These are phyloP conservation scores for Kodamaea plutei DNA, from an alignment of 1,139 yeast genomes.

Conservation along the genomic window DNA sequence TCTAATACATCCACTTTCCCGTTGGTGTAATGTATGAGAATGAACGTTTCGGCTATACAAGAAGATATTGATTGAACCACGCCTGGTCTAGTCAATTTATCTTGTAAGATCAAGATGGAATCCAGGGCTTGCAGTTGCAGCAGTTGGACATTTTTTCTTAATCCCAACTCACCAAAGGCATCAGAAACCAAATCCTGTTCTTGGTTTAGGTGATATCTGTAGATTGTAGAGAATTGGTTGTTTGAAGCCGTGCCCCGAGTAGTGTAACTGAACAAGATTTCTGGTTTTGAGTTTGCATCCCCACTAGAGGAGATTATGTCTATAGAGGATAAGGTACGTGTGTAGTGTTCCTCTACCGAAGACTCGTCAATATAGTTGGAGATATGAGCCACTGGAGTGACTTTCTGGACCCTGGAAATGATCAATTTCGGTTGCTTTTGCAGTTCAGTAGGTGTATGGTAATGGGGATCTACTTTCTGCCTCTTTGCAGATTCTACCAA, in stretches of 20 bases:
- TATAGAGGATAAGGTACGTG: constrained; percentile 20
- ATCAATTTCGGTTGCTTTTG: constrained; percentile 26
- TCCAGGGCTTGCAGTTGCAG: constrained; percentile 6
- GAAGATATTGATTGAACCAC: constrained; percentile 19
- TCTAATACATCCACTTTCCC: constrained; percentile 44
- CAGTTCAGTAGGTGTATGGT: constrained; percentile 46
- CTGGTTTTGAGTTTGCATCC: constrained; percentile 30
- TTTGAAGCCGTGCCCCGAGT: constrained; percentile 17
- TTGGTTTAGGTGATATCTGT: constrained; percentile 34
- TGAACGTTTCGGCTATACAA: constrained; percentile 21
- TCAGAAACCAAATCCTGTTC: constrained; percentile 24
- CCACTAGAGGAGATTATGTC: constrained; percentile 43
- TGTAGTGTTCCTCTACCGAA: neutral
- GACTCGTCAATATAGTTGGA: constrained; percentile 7
- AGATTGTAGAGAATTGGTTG: constrained; percentile 25
- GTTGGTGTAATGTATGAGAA: constrained; percentile 29
- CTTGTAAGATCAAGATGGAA: constrained; percentile 19
- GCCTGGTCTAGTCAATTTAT: constrained; percentile 21
- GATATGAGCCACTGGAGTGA: constrained; percentile 23
- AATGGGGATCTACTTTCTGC: constrained; percentile 49
- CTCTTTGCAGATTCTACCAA: constrained; percentile 45
- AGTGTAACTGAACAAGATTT: constrained; percentile 34
- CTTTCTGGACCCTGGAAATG: constrained; percentile 24
- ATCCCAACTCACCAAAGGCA: constrained; percentile 32
- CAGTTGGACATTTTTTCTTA: constrained; percentile 19